Conservation (phyloP, 2,329 filamentous ascomycete genomes). For the Paradendryphiella salina region DNA sequence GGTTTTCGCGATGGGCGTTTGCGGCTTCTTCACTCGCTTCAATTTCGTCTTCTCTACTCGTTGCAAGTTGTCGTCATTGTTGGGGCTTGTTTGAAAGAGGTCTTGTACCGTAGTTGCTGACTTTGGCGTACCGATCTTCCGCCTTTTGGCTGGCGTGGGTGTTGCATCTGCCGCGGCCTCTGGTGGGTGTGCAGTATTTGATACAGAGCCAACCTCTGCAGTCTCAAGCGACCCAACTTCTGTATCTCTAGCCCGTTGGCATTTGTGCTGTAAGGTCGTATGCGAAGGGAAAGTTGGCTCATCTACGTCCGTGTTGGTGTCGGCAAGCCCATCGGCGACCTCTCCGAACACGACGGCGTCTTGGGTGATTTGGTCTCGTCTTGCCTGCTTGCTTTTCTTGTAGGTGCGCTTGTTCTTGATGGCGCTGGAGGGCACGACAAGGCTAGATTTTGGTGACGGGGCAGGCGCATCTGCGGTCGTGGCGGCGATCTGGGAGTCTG, state of each 20-base stretch:
- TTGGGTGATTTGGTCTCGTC: neutral
- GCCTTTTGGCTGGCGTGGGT: constrained; percentile 1
- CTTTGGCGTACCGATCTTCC: constrained; percentile 5
- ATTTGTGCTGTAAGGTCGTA: neutral
- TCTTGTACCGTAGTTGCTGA: constrained; percentile 3
- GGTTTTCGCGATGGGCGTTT: neutral
- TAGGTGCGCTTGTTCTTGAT: constrained; percentile 10
- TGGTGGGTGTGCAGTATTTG: no score
- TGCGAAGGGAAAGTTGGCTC: neutral
- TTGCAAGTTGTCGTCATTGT: neutral
- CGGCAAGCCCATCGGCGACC: neutral
- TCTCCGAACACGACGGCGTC: neutral
- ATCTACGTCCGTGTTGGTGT: neutral
- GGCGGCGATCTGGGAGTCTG: constrained; percentile 14
- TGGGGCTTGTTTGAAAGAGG: neutral
- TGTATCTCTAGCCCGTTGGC: neutral
- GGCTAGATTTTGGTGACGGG: constrained; percentile 11
- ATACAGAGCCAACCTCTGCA: no score
- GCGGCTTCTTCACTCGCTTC: constrained; percentile 10
- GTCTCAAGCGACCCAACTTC: neutral
- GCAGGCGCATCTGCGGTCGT: neutral
- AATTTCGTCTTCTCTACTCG: constrained; percentile 1
- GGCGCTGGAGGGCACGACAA: constrained; percentile 11
- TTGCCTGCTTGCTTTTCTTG: constrained; percentile 5
- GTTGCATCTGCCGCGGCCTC: neutral